Base-by-base conservation (phyloP, 208 protist genomes). In the Leishmania lainsoni region DNA sequence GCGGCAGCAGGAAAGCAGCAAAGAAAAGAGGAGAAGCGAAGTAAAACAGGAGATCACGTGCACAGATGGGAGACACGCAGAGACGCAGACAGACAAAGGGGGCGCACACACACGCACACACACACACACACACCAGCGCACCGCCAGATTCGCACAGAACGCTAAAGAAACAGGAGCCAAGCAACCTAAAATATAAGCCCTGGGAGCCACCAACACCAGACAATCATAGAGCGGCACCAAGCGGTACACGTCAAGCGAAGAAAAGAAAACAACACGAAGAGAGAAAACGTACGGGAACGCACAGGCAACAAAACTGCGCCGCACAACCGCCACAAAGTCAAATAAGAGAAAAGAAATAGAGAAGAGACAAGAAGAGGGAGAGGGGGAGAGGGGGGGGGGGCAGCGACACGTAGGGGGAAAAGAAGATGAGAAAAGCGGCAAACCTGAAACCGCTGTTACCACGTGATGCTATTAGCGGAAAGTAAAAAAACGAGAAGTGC, bases 1-100 rank as follows among this genome's bases (percentile, higher is more conserved):
- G 79, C 39, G 73, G 75, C 39, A 73, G 39, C 1, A 76, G 73
- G 79, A 81, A 12, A 75, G 68, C 63, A 29, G 29, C 42, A 72
- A 76, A 76, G 48, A 45, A 48, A 35, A 42, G 10, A 51, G 35
- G 42, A 29, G 49, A 72, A 20, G 22, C 12, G 49, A 74, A 86
- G 66, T 20, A 63, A 73, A 48, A 16, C 32, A 80, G 68, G 32
- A 2, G 6, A 45, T 2, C 42, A 63, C 2, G 49, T 51, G 42
- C 70, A 65, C 52, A 75, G n/a, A 69, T 71, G 35, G 39, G 29
- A 56, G 39, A 78, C 65, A 52, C 51, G 48, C 26, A 76, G 9
- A 10, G 42, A 17, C 29, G 26, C 72, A 29, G 20, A 51, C 39
- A 72, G 10, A 51, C 68, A 29, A 49, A 61, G 22, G 9, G 76